Evolutionary conservation across 2,329 filamentous ascomycete species (phyloP), one percentile per base, ranked within the genome.

Genomic region (Thermomyces lanuginosus): DNA sequence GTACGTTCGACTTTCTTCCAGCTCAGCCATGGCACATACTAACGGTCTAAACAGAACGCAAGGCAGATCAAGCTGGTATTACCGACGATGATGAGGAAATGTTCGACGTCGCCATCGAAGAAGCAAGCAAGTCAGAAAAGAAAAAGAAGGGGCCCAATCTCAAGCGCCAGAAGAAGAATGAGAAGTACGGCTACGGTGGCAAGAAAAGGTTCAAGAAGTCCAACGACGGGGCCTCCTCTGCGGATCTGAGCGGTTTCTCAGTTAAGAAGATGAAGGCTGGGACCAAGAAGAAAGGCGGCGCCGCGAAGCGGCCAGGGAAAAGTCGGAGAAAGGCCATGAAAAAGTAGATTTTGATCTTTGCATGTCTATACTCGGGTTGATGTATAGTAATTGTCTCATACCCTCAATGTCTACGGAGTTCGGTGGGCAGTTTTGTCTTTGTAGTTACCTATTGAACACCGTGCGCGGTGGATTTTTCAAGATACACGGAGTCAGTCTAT

Each of bases 141-240:
- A 23, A n/a, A 45, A 43, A 31, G 51, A 51, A 37, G 54, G 55
- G 17, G 55, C 56, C 31, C 51, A 56, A 26, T 44, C 51, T n/a
- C 36, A 95, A 95, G 64, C 76, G 89, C 34, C 70, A 78, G 51
- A 92, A 92, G 72, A 92, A 91, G 63, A 76, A 98, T 49, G 69
- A 79, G 39, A 93, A 92, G 61, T 95, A 76, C 51, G 89, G 89
- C 13, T 92, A 86, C 46, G 89, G 89, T 34, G 89, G 89, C 42
- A 93, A 92, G 72, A 98, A 98, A 67, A 67, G 77, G 29, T 74
- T 83, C 50, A 58, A 66, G 30, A 98, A 98, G 70, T 92, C 83
- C 34, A 82, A 82, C 40, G 84, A 93, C 55, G 83, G 84, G 25
- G 49, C 67, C 35, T 91, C 80, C 38, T 83, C 74, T 24, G 76